Conservation (phyloP, 2,329 filamentous ascomycete species). For the Pleomassaria siparia region DNA sequence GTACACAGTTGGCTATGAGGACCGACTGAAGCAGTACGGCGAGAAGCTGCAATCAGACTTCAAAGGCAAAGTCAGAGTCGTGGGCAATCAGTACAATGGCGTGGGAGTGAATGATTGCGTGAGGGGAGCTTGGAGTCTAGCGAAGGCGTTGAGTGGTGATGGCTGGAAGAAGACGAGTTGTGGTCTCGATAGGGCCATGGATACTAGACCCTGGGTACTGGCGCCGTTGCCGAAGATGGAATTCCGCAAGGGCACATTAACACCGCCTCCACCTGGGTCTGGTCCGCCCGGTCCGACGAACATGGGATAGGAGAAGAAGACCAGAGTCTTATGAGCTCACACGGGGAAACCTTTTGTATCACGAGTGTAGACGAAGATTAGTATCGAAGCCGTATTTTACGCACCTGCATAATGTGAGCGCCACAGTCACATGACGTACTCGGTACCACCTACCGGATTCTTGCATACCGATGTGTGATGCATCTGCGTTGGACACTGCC, state of each 20-base stretch:
- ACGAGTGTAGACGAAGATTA: no score
- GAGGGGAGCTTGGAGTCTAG: constrained; percentile 58
- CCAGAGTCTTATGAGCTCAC: neutral
- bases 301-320: neutral
- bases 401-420: no score
- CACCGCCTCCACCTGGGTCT: no score
- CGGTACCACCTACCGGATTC: neutral
- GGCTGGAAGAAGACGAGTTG: constrained; percentile 31
- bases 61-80: constrained; percentile 64
- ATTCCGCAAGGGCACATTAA: neutral
- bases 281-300: neutral
- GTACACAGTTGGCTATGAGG: constrained; percentile 76
- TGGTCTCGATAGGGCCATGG: constrained; percentile 23
- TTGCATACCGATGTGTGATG: neutral
- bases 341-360: neutral
- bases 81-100: constrained; percentile 51
- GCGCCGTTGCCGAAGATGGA: neutral
- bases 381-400: no score
- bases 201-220: constrained; percentile 1
- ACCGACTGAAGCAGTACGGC: constrained; percentile 58
- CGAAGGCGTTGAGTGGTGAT: constrained; percentile 37
- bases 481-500: neutral
- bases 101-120: constrained; percentile 57
- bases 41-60: constrained; percentile 61
- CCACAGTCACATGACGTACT: neutral